phyloP scores from a whole-genome alignment of 495 filamentous ascomycete species.

The Friedmanniomyces endolithicus region DNA sequence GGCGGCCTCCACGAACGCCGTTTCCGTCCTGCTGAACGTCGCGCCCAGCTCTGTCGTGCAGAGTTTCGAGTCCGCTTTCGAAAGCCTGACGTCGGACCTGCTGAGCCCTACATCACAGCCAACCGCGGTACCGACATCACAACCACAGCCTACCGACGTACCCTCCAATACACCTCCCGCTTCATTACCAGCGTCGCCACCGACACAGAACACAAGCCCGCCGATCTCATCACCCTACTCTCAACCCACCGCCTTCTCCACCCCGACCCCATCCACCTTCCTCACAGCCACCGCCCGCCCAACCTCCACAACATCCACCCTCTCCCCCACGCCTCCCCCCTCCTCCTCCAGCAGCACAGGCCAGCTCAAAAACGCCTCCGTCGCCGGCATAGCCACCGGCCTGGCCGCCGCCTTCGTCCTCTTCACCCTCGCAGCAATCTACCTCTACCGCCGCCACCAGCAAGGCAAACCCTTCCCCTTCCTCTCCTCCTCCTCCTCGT shows the following conservation, averaged over 20 bases:
- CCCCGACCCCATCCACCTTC: not conserved
- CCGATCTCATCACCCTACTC: not conserved
- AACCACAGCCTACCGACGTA: not conserved
- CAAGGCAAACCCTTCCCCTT: slow-evolving; percentile 6
- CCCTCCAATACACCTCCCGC: not conserved
- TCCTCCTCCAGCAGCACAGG: not conserved
- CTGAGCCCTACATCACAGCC: not conserved
- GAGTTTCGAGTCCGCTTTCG: slow-evolving; percentile 1
- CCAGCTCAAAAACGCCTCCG: slow-evolving; percentile 2
- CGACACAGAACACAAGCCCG: not conserved
- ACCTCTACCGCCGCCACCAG: not conserved
- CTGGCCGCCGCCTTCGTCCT: slow-evolving; percentile 5
- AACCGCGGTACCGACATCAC: not conserved
- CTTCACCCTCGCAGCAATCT: not conserved
- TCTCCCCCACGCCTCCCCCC: not conserved
- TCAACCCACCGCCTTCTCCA: not conserved
- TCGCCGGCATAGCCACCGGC: slow-evolving; percentile 12
- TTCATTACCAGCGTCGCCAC: not conserved
- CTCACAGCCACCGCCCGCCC: not conserved
- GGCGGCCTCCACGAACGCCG: slow-evolving; percentile 3
- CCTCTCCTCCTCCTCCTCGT: too few species aligned
- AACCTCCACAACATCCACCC: not conserved
- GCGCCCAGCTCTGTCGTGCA: slow-evolving; percentile 2
- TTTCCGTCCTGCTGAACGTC: slow-evolving; percentile 3
- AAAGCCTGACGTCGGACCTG: not conserved